Conservation (phyloP, 75 land plant species). For the Picea sitchensis region DNA sequence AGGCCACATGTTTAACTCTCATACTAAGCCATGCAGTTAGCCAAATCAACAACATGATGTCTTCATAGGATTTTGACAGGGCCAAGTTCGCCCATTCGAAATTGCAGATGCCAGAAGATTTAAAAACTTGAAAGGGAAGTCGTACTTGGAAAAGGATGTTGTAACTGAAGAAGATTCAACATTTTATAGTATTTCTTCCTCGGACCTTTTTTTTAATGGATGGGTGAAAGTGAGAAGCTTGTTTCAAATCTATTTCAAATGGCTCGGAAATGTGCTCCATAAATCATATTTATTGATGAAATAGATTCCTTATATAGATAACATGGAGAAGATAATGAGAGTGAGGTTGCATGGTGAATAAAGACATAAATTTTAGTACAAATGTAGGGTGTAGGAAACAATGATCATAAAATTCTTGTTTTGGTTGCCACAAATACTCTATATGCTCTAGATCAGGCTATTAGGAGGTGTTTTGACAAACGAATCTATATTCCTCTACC, state of each 20-base stretch:
- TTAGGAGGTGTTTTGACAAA: constrained; percentile 94
- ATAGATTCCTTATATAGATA: constrained; percentile 95
- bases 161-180: constrained; percentile 83
- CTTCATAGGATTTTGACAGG: too few relatives aligned
- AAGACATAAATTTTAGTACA: constrained; percentile 98
- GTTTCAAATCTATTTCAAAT: constrained; percentile 97
- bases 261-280: constrained; percentile 89
- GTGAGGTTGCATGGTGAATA: constrained; percentile 95
- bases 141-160: constrained; percentile 82
- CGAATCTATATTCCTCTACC: constrained; percentile 98
- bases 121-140: constrained; percentile 29
- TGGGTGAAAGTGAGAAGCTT: constrained; percentile 99
- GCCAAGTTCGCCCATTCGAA: too few relatives aligned
- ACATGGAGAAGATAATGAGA: constrained; percentile 98
- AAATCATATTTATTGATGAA: constrained; percentile 96
- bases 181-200: constrained; percentile 91
- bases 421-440: constrained; percentile 99
- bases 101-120: too few relatives aligned
- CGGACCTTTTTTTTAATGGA: constrained; percentile 98
- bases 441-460: constrained; percentile 97
- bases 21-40: too few relatives aligned
- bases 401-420: constrained; percentile 93
- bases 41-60: too few relatives aligned
- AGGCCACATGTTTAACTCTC: too few relatives aligned
- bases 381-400: constrained; percentile 98